Conservation (phyloP, 352 stramenopile genomes). For the Phytophthora palmivora region DNA sequence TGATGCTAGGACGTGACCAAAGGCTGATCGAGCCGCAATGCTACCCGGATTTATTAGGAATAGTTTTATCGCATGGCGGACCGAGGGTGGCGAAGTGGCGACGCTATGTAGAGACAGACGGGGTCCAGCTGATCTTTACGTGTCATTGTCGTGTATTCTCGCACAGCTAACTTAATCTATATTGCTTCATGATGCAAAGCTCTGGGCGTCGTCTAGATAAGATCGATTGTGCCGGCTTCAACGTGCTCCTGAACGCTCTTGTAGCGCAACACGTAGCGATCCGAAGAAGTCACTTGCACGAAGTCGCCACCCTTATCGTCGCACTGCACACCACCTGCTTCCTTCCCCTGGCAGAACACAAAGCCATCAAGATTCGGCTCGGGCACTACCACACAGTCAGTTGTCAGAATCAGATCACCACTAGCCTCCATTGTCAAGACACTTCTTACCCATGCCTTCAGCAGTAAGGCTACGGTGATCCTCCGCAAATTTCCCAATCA, state of each 20-base stretch:
- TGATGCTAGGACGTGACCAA: constrained; percentile 2
- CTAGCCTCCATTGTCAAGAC: background rate
- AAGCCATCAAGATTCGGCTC: constrained; percentile 81
- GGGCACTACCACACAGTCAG: constrained; percentile 43
- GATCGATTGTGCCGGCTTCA: constrained; percentile 55
- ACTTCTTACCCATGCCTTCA: constrained; percentile 73
- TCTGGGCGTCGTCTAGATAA: constrained; percentile 44
- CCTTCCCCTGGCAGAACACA: constrained; percentile 83
- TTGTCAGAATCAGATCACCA: constrained; percentile 12
- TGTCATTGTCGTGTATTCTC: constrained; percentile 31
- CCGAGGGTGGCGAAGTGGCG: constrained; percentile 8
- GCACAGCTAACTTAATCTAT: constrained; percentile 49
- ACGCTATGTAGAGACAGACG: constrained; percentile 18
- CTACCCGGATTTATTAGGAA: constrained; percentile 21
- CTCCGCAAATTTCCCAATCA: constrained; percentile 63
- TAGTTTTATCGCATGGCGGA: constrained; percentile 26
- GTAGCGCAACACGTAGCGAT: constrained; percentile 84
- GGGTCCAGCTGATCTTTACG: constrained; percentile 8
- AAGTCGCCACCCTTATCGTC: constrained; percentile 78
- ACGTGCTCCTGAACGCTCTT: constrained; percentile 64
- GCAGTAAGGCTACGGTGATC: constrained; percentile 62
- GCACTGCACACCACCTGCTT: constrained; percentile 59
- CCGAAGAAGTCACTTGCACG: constrained; percentile 59
- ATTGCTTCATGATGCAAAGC: constrained; percentile 28
- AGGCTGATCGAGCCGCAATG: background rate